These are phyloP conservation scores for Cubamyces lactineus DNA, from an alignment of 768 basidiomycete species.

Conservation along the genomic window DNA sequence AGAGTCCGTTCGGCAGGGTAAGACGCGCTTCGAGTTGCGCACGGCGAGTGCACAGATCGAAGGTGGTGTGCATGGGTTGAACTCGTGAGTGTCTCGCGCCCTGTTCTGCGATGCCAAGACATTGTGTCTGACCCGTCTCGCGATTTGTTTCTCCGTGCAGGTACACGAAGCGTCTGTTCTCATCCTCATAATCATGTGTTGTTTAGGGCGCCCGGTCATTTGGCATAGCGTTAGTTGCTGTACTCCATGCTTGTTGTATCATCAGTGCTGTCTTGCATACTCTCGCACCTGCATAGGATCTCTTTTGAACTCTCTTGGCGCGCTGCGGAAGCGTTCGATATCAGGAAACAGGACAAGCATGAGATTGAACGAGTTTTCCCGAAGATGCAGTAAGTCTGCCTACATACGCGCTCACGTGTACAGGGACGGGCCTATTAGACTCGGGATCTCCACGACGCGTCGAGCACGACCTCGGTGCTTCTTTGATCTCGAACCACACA, in stretches of 20 bases:
- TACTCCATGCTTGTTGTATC: conserved; percentile 15
- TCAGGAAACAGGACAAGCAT: too few relatives aligned
- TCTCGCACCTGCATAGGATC: conserved; percentile 1
- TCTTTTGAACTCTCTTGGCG: not conserved
- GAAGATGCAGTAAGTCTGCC: not conserved
- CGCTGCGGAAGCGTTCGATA: too few relatives aligned
- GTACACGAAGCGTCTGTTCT: conserved; percentile 61
- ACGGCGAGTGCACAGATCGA: conserved; percentile 96
- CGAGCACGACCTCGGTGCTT: conserved; percentile 5
- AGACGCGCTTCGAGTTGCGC: conserved; percentile 87
- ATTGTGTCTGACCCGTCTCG: conserved; percentile 7
- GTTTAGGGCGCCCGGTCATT: not conserved
- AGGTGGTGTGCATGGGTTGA: conserved; percentile 93
- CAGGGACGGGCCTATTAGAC: conserved; percentile 4
- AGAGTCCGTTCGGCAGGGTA: conserved; percentile 63
- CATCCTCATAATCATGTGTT: conserved; percentile 34
- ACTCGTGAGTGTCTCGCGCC: conserved; percentile 68
- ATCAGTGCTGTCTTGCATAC: conserved; percentile 13
- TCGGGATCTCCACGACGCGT: not conserved
- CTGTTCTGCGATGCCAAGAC: conserved; percentile 11
- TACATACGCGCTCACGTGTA: conserved; percentile 8
- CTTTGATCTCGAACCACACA: conserved; percentile 1
- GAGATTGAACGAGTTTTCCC: conserved; percentile 3
- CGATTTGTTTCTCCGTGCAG: conserved; percentile 34
- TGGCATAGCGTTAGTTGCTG: conserved; percentile 8